phyloP scores from a whole-genome alignment of 148 eudicot genomes.

The Agrostemma githago region DNA sequence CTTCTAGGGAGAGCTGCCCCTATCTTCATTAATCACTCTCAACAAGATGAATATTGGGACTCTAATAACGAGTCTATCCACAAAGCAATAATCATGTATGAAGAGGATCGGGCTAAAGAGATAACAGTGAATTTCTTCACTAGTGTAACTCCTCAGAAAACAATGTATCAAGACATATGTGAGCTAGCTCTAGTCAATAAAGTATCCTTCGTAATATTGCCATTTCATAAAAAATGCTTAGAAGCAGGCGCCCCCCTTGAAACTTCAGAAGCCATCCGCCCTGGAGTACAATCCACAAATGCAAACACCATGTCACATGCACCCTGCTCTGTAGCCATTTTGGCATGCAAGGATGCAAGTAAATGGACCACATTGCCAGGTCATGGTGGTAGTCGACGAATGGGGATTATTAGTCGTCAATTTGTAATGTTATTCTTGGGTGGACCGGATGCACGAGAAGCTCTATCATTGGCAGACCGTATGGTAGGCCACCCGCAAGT shows the following conservation, averaged over 20 bases:
- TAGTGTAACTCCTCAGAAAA: conserved; percentile 46
- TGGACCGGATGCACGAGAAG: conserved; percentile 77
- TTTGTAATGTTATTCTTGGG: conserved; percentile 72
- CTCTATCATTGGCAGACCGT: conserved; percentile 60
- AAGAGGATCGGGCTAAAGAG: conserved; percentile 32
- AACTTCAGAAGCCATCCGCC: conserved; percentile 8
- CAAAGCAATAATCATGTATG: conserved; percentile 44
- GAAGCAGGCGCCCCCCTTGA: conserved; percentile 6
- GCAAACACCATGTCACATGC: conserved; percentile 51
- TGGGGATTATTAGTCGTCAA: conserved; percentile 16
- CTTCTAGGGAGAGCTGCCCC: conserved; percentile 68
- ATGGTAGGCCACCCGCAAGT: conserved; percentile 43
- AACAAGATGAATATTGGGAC: conserved; percentile 41
- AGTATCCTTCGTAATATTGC: conserved; percentile 55
- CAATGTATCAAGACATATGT: conserved; percentile 90
- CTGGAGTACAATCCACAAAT: conserved; percentile 35
- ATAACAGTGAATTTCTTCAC: conserved; percentile 46
- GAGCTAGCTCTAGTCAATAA: conserved; percentile 58
- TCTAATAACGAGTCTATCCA: conserved; percentile 42
- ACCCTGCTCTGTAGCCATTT: conserved; percentile 79
- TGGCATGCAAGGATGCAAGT: conserved; percentile 40
- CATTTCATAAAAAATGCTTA: conserved; percentile 37
- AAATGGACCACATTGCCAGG: background rate
- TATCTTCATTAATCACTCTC: conserved; percentile 61
- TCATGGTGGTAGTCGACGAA: background rate